Evolutionary conservation across 805 yeast species (phyloP), one percentile per base, ranked within the genome.

Genomic region (Starmerella etchellsii): DNA sequence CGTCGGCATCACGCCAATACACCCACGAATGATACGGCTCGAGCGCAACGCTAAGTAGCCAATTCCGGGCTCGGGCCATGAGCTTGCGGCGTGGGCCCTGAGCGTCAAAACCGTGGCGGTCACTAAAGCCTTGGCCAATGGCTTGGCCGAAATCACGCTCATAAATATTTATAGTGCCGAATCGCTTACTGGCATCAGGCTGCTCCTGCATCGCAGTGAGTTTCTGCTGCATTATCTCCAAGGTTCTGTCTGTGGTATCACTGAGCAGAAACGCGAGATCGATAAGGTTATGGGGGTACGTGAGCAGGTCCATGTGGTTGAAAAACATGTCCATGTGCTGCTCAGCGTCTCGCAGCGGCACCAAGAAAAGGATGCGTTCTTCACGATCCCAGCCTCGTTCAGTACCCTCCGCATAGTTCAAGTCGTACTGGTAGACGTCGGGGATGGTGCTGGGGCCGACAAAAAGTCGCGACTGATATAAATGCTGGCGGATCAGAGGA

Each of bases 1-100:
- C 95, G 60, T 88, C 97, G 11, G 93, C 95, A 65, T 88, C 97
- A 61, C 98, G 70, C 98, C 98, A 88, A 60, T 88, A 87, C 10
- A 88, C 96, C 81, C 88, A 87, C 3, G 95, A 79, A 58, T 88
- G 98, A 60, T 88, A 79, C 1, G 98, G 97, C 59, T 80, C 80
- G 34, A 88, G 60, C 1, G 96, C 93, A 7, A 80, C 91, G 1
- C 88, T 67, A 56, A 85, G 73, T 32, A 88, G 65, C 98, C 97
- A 88, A 61, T 88, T 88, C 59, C 98, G 71, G 6, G 97, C 96
- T 42, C 88, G 71, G 2, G 94, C 97, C 98, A 88, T 88, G 51
- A 84, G 68, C 59, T 88, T 91, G 56, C 98, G 69, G 59, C 98
- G 70, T 28, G 95, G 94, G 2, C 96, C 98, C 60, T 88, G 98